Conservation (phyloP, 192 early-diverging fungal species). For the Rhizoclosmatium globosum region DNA sequence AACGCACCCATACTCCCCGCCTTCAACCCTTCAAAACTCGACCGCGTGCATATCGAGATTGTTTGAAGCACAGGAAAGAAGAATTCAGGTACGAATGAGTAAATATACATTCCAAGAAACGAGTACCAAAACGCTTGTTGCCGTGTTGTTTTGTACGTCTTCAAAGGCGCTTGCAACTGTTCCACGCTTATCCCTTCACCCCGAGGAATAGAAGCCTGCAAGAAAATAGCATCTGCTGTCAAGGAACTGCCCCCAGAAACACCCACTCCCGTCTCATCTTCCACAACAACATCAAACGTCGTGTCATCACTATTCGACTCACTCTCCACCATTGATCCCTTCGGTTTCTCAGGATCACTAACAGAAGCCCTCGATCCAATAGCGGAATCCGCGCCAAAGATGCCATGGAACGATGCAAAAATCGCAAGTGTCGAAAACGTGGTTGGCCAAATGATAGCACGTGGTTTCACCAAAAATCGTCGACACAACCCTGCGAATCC, state of each 20-base stretch:
- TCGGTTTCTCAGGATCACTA: no score
- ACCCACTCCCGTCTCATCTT: no score
- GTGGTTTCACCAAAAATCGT: conserved; percentile 82
- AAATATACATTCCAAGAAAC: conserved; percentile 21
- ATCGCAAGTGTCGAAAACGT: conserved; percentile 47
- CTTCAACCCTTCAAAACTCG: neutral
- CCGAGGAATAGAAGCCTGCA: no score
- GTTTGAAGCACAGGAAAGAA: conserved; percentile 12
- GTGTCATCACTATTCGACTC: no score
- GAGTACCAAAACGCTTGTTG: conserved; percentile 14
- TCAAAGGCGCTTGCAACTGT: no score
- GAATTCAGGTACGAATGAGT: conserved; percentile 21
- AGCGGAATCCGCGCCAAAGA: neutral
- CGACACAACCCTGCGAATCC: conserved; percentile 77
- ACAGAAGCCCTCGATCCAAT: no score
- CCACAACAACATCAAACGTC: no score
- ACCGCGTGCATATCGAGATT: neutral
- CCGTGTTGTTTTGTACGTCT: no score
- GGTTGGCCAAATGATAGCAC: conserved; percentile 67
- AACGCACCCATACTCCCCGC: neutral
- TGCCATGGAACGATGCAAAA: conserved; percentile 23
- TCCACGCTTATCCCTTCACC: no score
- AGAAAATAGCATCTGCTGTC: no score
- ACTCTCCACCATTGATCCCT: no score
- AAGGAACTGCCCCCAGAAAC: no score